Conservation (phyloP, 176 grass and related monocot species). For the Alloteropsis semialata region DNA sequence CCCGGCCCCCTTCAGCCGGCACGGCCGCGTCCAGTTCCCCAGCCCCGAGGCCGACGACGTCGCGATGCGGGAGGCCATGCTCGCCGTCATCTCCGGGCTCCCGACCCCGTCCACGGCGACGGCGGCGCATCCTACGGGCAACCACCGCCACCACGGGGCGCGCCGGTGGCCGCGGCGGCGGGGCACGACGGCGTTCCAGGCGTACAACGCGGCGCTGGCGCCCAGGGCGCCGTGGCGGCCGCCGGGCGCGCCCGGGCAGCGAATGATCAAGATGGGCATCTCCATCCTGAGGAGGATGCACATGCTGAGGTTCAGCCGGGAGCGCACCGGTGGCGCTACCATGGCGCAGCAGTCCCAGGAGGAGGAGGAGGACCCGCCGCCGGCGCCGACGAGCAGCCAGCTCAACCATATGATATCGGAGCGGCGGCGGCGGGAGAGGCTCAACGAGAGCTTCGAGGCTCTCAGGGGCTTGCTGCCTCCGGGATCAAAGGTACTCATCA, state of each 20-base stretch:
- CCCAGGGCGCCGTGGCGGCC: background rate
- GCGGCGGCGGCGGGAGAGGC: constrained; percentile 58
- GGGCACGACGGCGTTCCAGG: constrained; percentile 32
- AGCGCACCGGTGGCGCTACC: background rate
- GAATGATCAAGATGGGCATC: constrained; percentile 65
- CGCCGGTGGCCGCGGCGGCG: background rate
- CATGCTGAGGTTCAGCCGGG: constrained; percentile 10
- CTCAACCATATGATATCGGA: constrained; percentile 80
- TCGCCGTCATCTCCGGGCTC: constrained; percentile 50
- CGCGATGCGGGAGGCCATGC: constrained; percentile 61
- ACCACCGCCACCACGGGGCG: background rate
- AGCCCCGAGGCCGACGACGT: constrained; percentile 49
- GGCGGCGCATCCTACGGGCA: background rate
- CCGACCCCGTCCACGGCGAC: background rate
- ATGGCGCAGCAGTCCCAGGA: background rate
- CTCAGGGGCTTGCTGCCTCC: constrained; percentile 60
- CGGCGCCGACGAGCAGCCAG: constrained; percentile 53
- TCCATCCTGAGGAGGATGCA: constrained; percentile 42
- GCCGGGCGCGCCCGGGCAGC: constrained; percentile 30
- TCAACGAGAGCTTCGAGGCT: constrained; percentile 69
- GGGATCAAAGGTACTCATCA: constrained; percentile 43
- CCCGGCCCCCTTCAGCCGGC: background rate
- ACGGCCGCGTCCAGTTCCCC: constrained; percentile 25
- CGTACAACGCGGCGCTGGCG: constrained; percentile 51
- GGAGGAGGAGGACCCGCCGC: background rate